Base-by-base conservation (phyloP, 2,329 filamentous ascomycete species). In the Colletotrichum caudatum region DNA sequence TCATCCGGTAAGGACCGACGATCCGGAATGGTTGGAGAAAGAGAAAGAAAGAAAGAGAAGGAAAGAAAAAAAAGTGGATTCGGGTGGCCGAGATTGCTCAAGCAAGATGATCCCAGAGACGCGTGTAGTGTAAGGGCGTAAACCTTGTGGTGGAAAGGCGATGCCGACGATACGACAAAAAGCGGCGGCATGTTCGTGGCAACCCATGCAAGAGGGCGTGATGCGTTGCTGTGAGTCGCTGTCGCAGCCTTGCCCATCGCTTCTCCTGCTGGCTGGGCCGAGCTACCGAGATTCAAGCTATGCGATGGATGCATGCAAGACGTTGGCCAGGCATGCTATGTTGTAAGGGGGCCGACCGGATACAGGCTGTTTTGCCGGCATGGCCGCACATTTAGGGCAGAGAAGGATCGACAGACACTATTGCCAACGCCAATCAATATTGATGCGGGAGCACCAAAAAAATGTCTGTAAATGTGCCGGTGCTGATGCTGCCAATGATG, bases 281-380 rank as follows among this genome's bases (percentile, higher is more conserved):
- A 59, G 44, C 26, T 37, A 54, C 53, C 69, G 64, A 71, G 44
- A 58, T 29, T 51, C 35, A 46, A 69, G 64, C 67, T 64, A 67
- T 57, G 67, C 56, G 41, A 62, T 66, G 67, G 41, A 62, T 66
- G 67, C 67, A 70, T 67, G 63, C 50, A 59, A 39, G 48, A 53
- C 26, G 60, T 53, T 35, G 41, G 60, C 46, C 46, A 39, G 46
- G 29, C 59, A 39, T 26, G 35, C 29, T 26, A 9, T 35, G 23
- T 29, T 37, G 58, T 50, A 26, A 51, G 35, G 60, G 60, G 60
- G n/a, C n/a, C 60, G 60, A 16, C 29, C 60, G 44, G 33, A 53
- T 62, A 35, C 60, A n/a, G 35, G 35, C 46, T 35, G 33, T 23
- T 51, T 23, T 51, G 59, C 33, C 46, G 59, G 44, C 18, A 23